Evolutionary conservation across 164 flowering plant genomes (phyloP), one percentile per base, ranked within the genome.

Genomic region (Taxillus chinensis): DNA sequence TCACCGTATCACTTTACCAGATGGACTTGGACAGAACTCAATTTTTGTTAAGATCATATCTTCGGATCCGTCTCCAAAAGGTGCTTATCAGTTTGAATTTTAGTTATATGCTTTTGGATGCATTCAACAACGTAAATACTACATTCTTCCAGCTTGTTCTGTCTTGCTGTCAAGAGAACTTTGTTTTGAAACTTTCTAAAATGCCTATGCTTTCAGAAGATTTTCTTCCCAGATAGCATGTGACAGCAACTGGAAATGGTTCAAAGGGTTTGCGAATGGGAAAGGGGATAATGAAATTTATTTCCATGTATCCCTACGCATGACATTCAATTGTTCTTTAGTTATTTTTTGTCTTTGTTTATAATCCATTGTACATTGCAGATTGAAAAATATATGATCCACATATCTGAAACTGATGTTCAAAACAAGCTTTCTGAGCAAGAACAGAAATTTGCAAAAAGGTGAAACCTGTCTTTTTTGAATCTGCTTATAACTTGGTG

Each of bases 1-100:
- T 86, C 27, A 83, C 75, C 3, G 75, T 87, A 46, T 93, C 97
- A 6, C 80, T 93, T 41, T 87, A 87, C 69, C 95, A 86, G 70
- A 90, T 91, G 93, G 97, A 91, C 67, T 65, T 95, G 78, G 96
- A 95, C 48, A 78, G 93, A 50, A 71, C 84, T 48, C 83, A 77
- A 67, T 91, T 82, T 69, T 74, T 91, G 41, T 74, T 91, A 77
- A 75, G 96, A 78, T 91, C 96, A 0, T 95, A 95, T 76, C 86
- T 95, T 16, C 81, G 93, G 45, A 76, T 73, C 61, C 87, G 96
- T 45, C 88, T 91, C 14, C 95, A 82, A 62, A 95, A 95, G 95
- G 99, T 93, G 39, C 10, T 39, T 13, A 41, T 8, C 12, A 14
- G 40, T n/a, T 59, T 9, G 6, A 3, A 5, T 54, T 27, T 27